Percentiles rank a stretch among this genome's conserved stretches.
phyloP scores from a whole-genome alignment of 306 rosid genomes.

The Cyclanthera cordifolia region DNA sequence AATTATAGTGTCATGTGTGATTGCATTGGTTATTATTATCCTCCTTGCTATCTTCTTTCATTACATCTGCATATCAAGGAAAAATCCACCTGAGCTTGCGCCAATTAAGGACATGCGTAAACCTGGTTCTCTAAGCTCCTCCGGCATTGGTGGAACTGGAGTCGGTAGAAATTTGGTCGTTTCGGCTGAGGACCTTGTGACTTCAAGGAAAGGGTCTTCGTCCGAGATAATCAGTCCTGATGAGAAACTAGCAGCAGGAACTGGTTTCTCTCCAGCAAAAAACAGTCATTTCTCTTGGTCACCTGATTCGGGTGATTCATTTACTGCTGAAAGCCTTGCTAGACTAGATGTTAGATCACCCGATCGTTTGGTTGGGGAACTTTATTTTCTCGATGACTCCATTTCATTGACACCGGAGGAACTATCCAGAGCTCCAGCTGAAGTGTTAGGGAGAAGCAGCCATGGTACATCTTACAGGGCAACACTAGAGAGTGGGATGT shows the following conservation, averaged over 20 bases:
- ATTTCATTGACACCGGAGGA: conserved; percentile 76
- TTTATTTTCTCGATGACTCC: conserved; percentile 81
- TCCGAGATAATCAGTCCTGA: conserved; percentile 57
- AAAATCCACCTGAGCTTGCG: conserved; percentile 34
- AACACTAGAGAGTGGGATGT: conserved; percentile 64
- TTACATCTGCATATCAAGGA: conserved; percentile 58
- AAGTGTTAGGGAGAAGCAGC: conserved; percentile 93
- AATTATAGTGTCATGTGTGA: conserved; percentile 74
- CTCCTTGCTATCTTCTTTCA: conserved; percentile 73
- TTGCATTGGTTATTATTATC: conserved; percentile 57
- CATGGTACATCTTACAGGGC: conserved; percentile 96
- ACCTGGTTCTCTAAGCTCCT: conserved; percentile 34
- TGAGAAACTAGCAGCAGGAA: conserved; percentile 45
- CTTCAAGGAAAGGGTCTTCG: conserved; percentile 62
- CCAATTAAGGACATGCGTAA: conserved; percentile 32
- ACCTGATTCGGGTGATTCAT: conserved; percentile 77
- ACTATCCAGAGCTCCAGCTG: conserved; percentile 93
- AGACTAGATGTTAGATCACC: conserved; percentile 81
- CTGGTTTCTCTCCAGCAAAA: conserved; percentile 81
- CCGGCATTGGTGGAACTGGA: conserved; percentile 36
- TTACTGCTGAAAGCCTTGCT: conserved; percentile 52
- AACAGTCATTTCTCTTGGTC: conserved; percentile 82
- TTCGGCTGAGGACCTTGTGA: conserved; percentile 72
- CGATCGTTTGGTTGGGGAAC: conserved; percentile 78
- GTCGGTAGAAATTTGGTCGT: conserved; percentile 56